Evolutionary conservation across 2,329 filamentous ascomycete genomes (phyloP), one percentile per base, ranked within the genome.

Genomic region (Paracamarosporium sp.): DNA sequence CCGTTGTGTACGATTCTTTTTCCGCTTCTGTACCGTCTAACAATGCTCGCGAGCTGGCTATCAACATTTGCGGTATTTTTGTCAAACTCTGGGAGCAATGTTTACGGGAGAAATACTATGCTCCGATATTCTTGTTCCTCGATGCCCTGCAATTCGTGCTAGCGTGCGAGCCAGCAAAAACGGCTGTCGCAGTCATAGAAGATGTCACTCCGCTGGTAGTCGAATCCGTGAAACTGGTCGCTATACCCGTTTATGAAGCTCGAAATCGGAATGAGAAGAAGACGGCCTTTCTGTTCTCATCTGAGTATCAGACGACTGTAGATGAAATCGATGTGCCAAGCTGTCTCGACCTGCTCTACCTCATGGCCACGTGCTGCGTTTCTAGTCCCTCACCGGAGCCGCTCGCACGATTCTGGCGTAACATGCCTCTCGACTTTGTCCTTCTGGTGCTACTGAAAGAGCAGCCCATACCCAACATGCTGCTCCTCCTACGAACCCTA

Each of bases 71-170:
- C 50, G 80, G 85, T 47, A 79, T 87, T 28, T 76, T 93, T 20
- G 82, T 91, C 48, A 80, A 83, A 15, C 74, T 94, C 13, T 94
- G 91, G 90, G 81, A 82, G 15, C 83, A 82, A 20, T 93, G 90
- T 69, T 77, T 88, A 6, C 79, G 84, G 11, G 90, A 93, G 65
- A 80, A 81, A 62, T 84, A 81, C 67, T 86, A 87, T 67, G 79
- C 80, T 11, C 89, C 90, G 0, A 81, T 93, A 38, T 85, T 84
- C 60, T 81, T 91, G 35, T 78, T 94, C 3, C 79, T 90, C 22
- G 84, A 88, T 22, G 79, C 91, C 31, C 70, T 92, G 12, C 81
- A 83, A 12, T 88, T 89, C 60, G 84, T 88, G 0, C 77, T 93
- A 4, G 83, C 86, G 44, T 79, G 86, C 4, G 85, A 91, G 68